Percentiles rank a stretch among this genome's conserved stretches.
Evolutionary conservation across 768 basidiomycete species (phyloP).

Genomic region (Russula emetica): DNA sequence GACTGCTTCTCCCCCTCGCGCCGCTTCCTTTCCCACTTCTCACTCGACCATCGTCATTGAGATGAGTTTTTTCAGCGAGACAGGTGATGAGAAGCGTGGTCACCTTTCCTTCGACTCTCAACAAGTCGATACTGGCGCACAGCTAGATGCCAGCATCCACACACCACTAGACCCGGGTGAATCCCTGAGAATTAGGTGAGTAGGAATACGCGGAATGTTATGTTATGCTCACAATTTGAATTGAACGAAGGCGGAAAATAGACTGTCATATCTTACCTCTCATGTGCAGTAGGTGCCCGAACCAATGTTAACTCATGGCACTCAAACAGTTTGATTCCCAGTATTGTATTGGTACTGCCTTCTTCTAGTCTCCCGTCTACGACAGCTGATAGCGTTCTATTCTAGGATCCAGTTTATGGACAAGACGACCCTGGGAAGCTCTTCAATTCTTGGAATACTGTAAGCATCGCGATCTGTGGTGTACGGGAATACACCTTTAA

Average conservation of each 20-base stretch:
- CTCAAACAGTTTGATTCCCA: slow-evolving; percentile 28
- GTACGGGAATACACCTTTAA: slow-evolving; percentile 1
- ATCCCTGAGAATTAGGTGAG: slow-evolving; percentile 45
- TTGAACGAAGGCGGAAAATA: slow-evolving; percentile 45
- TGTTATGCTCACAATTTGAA: slow-evolving; percentile 29
- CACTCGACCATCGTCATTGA: not conserved
- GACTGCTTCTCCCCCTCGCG: not conserved
- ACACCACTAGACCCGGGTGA: slow-evolving; percentile 49
- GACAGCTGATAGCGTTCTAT: slow-evolving; percentile 32
- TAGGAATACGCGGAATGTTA: not conserved
- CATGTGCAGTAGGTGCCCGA: slow-evolving; percentile 57
- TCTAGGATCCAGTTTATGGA: slow-evolving; percentile 75
- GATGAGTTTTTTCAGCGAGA: slow-evolving; percentile 24
- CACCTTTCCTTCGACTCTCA: slow-evolving; percentile 41
- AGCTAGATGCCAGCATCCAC: slow-evolving; percentile 46
- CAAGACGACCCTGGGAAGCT: slow-evolving; percentile 62
- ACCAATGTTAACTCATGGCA: not conserved
- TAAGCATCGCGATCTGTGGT: slow-evolving; percentile 31
- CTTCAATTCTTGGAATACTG: slow-evolving; percentile 70
- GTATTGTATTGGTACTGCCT: slow-evolving; percentile 51
- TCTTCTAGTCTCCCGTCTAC: too few relatives aligned
- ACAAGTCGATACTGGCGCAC: slow-evolving; percentile 61
- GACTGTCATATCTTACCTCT: slow-evolving; percentile 63
- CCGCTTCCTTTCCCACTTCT: not conserved
- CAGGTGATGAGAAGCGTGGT: slow-evolving; percentile 12